These are phyloP conservation scores for Chlamydomonas applanata DNA, from an alignment of 139 green algal genomes.

Conservation along the genomic window DNA sequence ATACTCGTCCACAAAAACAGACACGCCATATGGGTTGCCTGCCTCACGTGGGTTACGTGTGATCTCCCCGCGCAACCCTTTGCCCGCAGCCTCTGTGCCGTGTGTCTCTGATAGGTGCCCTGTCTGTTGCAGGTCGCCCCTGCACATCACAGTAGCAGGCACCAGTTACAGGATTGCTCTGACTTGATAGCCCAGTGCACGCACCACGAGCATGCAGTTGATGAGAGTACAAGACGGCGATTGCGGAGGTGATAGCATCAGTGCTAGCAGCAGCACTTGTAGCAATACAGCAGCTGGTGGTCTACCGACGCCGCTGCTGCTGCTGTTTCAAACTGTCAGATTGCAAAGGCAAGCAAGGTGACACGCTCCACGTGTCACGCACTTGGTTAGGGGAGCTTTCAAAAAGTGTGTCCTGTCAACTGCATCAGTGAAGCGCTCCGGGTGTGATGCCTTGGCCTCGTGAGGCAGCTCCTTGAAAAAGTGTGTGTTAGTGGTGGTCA, in stretches of 20 bases:
- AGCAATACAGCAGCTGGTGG: background rate
- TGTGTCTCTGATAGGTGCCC: background rate
- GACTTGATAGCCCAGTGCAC: background rate
- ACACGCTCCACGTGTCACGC: background rate
- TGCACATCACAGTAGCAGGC: background rate
- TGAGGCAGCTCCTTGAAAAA: slow-evolving; percentile 7
- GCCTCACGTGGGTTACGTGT: slow-evolving; percentile 24
- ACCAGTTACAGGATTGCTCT: background rate
- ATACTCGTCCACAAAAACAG: slow-evolving; percentile 37
- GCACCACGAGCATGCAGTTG: too few species aligned
- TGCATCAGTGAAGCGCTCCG: background rate
- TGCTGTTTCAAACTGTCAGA: too few species aligned
- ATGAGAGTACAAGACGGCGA: too few species aligned
- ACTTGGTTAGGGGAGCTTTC: background rate
- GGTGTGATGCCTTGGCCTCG: background rate
- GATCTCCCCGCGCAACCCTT: slow-evolving; percentile 14
- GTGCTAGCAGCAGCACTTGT: too few species aligned
- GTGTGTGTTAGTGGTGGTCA: slow-evolving; percentile 21
- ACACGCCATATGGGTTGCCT: slow-evolving; percentile 35
- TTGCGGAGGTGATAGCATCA: too few species aligned
- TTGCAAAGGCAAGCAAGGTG: too few species aligned
- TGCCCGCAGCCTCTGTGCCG: slow-evolving; percentile 15
- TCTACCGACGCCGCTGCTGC: too few species aligned
- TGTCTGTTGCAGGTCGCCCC: background rate
- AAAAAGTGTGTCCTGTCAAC: background rate